Evolutionary conservation across 2,329 filamentous ascomycete genomes (phyloP), one percentile per base, ranked within the genome.

Genomic region (Ceratocystis albifundus): DNA sequence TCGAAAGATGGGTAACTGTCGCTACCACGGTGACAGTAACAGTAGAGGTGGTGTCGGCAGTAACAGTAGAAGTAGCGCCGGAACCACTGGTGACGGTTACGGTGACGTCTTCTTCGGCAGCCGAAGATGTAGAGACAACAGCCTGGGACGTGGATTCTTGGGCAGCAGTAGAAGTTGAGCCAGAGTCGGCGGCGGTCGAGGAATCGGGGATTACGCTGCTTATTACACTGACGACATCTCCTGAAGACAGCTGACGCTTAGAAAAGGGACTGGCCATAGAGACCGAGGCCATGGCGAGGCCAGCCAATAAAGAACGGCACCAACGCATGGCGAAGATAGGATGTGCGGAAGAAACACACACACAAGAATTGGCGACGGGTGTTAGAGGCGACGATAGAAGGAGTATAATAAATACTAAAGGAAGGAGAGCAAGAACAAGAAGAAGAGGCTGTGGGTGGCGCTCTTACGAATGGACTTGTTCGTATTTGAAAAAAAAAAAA

Each of bases 1-100:
- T 77, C 12, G 75, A 76, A 25, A 76, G 70, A 62, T 74, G 61
- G 20, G 75, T 70, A 46, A 75, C 76, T 4, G 65, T 69, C 1
- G 66, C 66, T 20, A 73, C 71, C 30, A 74, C 67, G 5, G 74
- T 76, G 2, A 73, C 74, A 20, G 70, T 70, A 12, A 68, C 69
- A 69, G 71, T 74, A 45, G 72, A 70, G 2, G 74, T 73, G 61
- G 69, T 69, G 63, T 69, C 72, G 41, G 70, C 53, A 3, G 68
- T 69, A 20, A 70, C 59, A 4, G 67, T 70, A 32, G 64, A 59
- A 41, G 64, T 65, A 22, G 36, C 66, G 30, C 46, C 41, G 48
- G 48, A 41, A 17, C 50, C 64, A 20, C 25, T 28, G 5, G 66
- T 68, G 53, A 69, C 68, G 28, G 59, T 71, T 6, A 69, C 71